Percentiles rank a stretch among this genome's conserved stretches.
Evolutionary conservation across 2,329 filamentous ascomycete genomes (phyloP).

Genomic region (Corynespora cassiicola): DNA sequence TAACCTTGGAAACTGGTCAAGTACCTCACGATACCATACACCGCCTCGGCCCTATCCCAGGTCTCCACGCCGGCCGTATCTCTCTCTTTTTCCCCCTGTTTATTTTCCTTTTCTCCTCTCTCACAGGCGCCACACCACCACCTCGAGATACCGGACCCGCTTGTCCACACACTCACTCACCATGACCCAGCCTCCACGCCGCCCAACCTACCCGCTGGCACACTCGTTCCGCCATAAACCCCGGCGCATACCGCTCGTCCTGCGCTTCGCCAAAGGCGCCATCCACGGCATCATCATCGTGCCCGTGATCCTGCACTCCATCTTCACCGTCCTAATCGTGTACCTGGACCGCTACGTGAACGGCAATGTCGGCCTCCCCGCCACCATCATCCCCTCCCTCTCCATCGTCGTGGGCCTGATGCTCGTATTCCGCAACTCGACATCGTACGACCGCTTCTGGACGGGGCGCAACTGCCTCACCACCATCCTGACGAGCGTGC

Average conservation of each 20-base stretch:
- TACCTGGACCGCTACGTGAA: conserved; percentile 62
- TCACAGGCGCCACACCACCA: too few relatives aligned
- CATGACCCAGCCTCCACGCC: conserved; percentile 25
- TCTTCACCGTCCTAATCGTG: conserved; percentile 65
- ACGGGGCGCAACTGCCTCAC: conserved; percentile 64
- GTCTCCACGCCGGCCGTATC: too few relatives aligned
- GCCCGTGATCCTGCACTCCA: conserved; percentile 63
- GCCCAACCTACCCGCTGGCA: conserved; percentile 54
- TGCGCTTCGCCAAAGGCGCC: conserved; percentile 69
- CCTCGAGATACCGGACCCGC: too few relatives aligned
- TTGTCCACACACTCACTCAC: background rate
- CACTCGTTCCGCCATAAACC: conserved; percentile 55
- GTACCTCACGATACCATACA: too few relatives aligned
- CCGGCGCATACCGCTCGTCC: conserved; percentile 66
- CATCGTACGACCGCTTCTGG: conserved; percentile 71
- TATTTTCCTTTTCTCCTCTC: too few relatives aligned
- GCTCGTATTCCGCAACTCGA: conserved; percentile 71
- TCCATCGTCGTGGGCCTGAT: conserved; percentile 72
- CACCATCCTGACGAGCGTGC: conserved; percentile 62
- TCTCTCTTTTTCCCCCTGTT: too few relatives aligned
- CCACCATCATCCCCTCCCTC: conserved; percentile 66
- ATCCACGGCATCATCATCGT: conserved; percentile 65
- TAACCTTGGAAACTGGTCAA: too few relatives aligned
- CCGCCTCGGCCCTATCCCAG: too few relatives aligned
- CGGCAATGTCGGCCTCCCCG: conserved; percentile 60